phyloP scores from a whole-genome alignment of 768 basidiomycete species.

The Asterophora parasitica region DNA sequence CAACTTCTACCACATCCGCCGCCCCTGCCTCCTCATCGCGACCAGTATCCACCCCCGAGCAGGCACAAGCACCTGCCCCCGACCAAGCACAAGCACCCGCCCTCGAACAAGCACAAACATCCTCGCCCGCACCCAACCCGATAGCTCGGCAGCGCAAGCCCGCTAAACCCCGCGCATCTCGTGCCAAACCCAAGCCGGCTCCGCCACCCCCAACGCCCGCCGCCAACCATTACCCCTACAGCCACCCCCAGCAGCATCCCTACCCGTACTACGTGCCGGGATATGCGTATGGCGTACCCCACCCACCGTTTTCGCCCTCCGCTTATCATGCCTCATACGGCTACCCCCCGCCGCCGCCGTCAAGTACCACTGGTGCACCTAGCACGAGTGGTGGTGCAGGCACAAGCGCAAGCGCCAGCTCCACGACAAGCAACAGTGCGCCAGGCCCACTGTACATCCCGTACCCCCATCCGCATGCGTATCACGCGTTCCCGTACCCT shows the following conservation, averaged over 20 bases:
- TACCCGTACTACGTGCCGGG: conserved; percentile 33
- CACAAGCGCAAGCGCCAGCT: no score
- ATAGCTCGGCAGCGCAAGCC: background rate
- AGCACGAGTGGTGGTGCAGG: no score
- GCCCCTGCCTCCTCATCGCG: no score
- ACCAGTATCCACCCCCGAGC: no score
- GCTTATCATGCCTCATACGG: conserved; percentile 4
- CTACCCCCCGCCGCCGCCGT: no score
- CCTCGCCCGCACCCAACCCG: background rate
- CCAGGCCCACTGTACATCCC: conserved; percentile 9
- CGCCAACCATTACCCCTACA: conserved; percentile 5
- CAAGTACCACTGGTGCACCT: no score
- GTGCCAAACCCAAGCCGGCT: conserved; percentile 3
- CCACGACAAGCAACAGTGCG: no score
- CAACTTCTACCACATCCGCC: no score
- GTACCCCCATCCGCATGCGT: conserved; percentile 10
- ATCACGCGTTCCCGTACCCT: conserved; percentile 8
- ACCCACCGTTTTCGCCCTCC: conserved; percentile 4
- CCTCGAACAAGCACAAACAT: background rate
- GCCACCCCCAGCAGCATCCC: conserved; percentile 21
- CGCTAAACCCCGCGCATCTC: background rate
- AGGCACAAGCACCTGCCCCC: no score
- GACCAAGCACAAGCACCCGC: no score
- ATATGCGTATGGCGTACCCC: conserved; percentile 26
- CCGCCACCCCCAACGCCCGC: conserved; percentile 3